These are phyloP conservation scores for Argentina anserina DNA, from an alignment of 306 rosid genomes.

Conservation along the genomic window DNA sequence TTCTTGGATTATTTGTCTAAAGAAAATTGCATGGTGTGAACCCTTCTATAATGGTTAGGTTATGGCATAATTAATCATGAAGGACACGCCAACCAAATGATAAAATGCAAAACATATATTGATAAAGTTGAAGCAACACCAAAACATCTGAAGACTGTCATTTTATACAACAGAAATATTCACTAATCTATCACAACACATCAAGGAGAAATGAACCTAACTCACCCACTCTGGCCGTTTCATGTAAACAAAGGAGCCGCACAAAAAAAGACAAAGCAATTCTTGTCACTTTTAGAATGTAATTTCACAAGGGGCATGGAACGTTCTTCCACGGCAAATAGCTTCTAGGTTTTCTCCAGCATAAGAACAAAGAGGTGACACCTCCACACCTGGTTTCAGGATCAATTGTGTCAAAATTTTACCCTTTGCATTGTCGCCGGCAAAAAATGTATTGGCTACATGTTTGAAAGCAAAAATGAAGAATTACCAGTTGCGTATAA, in stretches of 20 bases:
- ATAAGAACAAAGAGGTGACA: constrained; percentile 91
- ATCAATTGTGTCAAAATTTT: constrained; percentile 22
- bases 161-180: constrained; percentile 12
- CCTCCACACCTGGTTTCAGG: constrained; percentile 75
- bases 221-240: constrained; percentile 21
- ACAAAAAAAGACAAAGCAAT: background rate
- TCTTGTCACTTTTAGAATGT: constrained; percentile 40
- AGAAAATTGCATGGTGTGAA: background rate
- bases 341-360: constrained; percentile 94
- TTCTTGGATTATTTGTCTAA: background rate
- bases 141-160: background rate
- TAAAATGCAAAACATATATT: background rate
- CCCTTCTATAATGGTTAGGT: background rate
- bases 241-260: constrained; percentile 33
- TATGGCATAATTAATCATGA: background rate
- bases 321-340: constrained; percentile 94
- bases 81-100: background rate
- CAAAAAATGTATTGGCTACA: background rate
- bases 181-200: constrained; percentile 14
- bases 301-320: constrained; percentile 97
- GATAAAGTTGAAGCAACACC: background rate
- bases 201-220: constrained; percentile 26
- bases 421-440: constrained; percentile 11
- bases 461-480: background rate
- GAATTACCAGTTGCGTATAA: constrained; percentile 79